Percentiles rank a stretch among this genome's conserved stretches.
phyloP scores from a whole-genome alignment of 352 stramenopile genomes.

The Pythium rishiriense region DNA sequence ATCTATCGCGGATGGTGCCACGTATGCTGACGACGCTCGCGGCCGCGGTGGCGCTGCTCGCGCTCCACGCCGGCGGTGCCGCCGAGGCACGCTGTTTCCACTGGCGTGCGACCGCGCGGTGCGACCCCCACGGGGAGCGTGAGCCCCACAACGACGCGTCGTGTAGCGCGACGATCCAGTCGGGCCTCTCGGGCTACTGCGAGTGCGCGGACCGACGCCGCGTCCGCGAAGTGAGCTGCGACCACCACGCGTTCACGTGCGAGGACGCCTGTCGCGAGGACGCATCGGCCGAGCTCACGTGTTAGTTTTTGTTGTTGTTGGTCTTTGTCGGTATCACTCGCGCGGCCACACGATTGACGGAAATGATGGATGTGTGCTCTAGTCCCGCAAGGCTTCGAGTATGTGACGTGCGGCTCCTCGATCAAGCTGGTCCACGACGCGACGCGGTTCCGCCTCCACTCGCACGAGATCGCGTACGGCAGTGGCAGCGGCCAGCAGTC shows the following conservation, averaged over 20 bases:
- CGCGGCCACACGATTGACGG: not conserved
- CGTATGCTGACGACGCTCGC: slow-evolving; percentile 25
- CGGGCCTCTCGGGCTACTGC: slow-evolving; percentile 65
- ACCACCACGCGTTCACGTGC: slow-evolving; percentile 81
- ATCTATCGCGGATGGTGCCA: slow-evolving; percentile 26
- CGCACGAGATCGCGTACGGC: slow-evolving; percentile 81
- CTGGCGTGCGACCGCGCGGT: slow-evolving; percentile 69
- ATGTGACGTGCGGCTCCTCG: slow-evolving; percentile 81
- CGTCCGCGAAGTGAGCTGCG: slow-evolving; percentile 72
- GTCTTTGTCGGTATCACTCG: no score
- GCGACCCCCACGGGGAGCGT: slow-evolving; percentile 67
- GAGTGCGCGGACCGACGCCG: slow-evolving; percentile 78
- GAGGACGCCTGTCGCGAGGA: slow-evolving; percentile 67
- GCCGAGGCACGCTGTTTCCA: slow-evolving; percentile 48
- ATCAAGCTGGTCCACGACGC: slow-evolving; percentile 82
- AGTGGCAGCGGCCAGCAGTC: slow-evolving; percentile 81
- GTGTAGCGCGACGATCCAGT: slow-evolving; percentile 50
- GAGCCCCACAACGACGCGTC: slow-evolving; percentile 63
- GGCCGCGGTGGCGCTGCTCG: slow-evolving; percentile 10
- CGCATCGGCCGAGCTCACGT: slow-evolving; percentile 71
- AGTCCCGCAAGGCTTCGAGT: slow-evolving; percentile 77
- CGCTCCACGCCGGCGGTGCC: not conserved
- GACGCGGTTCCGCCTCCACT: slow-evolving; percentile 79
- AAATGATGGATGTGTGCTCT: not conserved
- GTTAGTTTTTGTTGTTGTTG: slow-evolving; percentile 26